A percentile compares a stretch with the other conserved stretches of the same genome.
These are phyloP conservation scores for Amphicarpaea edgeworthii DNA, from an alignment of 306 rosid genomes.

Conservation along the genomic window DNA sequence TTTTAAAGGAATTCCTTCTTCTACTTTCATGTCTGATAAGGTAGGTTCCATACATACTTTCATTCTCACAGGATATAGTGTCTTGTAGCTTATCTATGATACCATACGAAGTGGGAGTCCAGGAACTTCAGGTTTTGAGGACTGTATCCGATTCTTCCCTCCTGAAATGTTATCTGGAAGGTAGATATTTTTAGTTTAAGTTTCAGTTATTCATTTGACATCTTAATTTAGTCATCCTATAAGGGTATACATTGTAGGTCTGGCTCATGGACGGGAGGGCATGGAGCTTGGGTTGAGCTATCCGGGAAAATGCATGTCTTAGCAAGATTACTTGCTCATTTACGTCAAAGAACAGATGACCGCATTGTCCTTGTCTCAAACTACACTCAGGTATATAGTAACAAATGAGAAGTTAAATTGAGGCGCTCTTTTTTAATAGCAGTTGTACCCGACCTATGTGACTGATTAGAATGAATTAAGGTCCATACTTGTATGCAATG, in stretches of 20 bases:
- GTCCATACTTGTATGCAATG: slow-evolving; percentile 25
- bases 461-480: slow-evolving; percentile 25
- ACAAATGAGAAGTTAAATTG: slow-evolving; percentile 1
- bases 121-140: slow-evolving; percentile 97
- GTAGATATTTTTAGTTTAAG: slow-evolving; percentile 49
- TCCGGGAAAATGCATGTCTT: slow-evolving; percentile 99
- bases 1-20: slow-evolving; percentile 38
- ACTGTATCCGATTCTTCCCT: slow-evolving; percentile 90
- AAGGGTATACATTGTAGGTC: slow-evolving; percentile 59
- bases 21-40: slow-evolving; percentile 31
- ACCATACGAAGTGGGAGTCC: slow-evolving; percentile 82
- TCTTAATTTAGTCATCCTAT: slow-evolving; percentile 32
- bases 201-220: slow-evolving; percentile 24
- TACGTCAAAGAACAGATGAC: slow-evolving; percentile 82
- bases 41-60: slow-evolving; percentile 20
- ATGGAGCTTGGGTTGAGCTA: slow-evolving; percentile 95
- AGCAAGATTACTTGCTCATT: slow-evolving; percentile 88
- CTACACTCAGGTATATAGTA: slow-evolving; percentile 84
- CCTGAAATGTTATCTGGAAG: slow-evolving; percentile 94
- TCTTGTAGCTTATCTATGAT: slow-evolving; percentile 89
- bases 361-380: slow-evolving; percentile 97
- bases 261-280: slow-evolving; percentile 93
- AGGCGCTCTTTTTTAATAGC: slow-evolving; percentile 27
- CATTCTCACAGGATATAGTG: slow-evolving; percentile 45
- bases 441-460: slow-evolving; percentile 22